Evolutionary conservation across 179 eudicot genomes (phyloP).

Genomic region (Beta macrorhiza): DNA sequence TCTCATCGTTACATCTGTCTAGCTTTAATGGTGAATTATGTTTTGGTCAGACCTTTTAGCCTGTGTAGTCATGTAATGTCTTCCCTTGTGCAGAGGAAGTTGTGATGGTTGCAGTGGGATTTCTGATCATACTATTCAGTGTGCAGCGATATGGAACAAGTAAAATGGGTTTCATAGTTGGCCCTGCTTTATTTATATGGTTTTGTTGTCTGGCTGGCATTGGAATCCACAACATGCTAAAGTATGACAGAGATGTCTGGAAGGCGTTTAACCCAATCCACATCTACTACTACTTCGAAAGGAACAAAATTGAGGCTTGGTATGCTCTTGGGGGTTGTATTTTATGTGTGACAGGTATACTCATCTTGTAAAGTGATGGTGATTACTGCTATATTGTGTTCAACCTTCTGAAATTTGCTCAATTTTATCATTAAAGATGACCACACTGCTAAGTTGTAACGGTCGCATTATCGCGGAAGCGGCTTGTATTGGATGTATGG

Average conservation of each 20-base stretch:
- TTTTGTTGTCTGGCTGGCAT: conserved; percentile 84
- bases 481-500: too few relatives aligned
- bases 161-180: conserved; percentile 90
- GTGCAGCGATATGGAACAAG: conserved; percentile 93
- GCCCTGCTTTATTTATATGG: conserved; percentile 96
- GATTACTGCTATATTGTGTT: background rate
- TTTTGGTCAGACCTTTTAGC: background rate
- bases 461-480: background rate
- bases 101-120: conserved; percentile 82
- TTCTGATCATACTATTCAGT: conserved; percentile 85
- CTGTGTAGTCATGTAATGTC: conserved; percentile 11
- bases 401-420: background rate
- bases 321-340: conserved; percentile 96
- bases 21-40: background rate
- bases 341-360: conserved; percentile 89
- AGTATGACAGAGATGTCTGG: conserved; percentile 70
- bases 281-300: conserved; percentile 83
- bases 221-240: conserved; percentile 86
- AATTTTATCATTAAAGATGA: background rate
- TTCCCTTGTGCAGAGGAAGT: conserved; percentile 65
- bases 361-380: conserved; percentile 2
- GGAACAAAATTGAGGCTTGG: conserved; percentile 85
- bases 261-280: conserved; percentile 90
- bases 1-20: background rate
- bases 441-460: background rate